These are phyloP conservation scores for Colletotrichum sojae DNA, from an alignment of 2,329 filamentous ascomycete species.

Conservation along the genomic window DNA sequence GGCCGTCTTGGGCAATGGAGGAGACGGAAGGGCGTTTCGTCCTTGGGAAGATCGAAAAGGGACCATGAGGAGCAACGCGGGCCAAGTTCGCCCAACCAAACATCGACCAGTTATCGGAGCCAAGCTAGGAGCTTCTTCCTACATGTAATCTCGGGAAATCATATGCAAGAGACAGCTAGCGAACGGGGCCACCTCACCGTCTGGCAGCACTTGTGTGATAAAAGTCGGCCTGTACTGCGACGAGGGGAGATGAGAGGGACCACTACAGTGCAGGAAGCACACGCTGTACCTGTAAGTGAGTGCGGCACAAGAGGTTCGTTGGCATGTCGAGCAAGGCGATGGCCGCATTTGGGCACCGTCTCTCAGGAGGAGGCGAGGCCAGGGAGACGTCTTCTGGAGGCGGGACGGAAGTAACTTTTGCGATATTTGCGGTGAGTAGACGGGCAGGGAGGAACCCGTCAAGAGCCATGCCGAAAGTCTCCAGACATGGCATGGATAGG, in stretches of 20 bases:
- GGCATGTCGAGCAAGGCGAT: conserved; percentile 14
- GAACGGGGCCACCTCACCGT: conserved; percentile 47
- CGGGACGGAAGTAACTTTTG: conserved; percentile 32
- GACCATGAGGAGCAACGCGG: conserved; percentile 26
- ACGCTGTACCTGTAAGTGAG: neutral
- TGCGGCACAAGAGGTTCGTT: conserved; percentile 13
- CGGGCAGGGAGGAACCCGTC: conserved; percentile 26
- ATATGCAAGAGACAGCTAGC: conserved; percentile 51
- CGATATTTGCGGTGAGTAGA: conserved; percentile 26
- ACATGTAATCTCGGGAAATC: conserved; percentile 52
- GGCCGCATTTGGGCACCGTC: conserved; percentile 36
- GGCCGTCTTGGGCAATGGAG: conserved; percentile 37
- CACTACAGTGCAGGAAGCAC: conserved; percentile 2
- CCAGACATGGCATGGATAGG: conserved; percentile 25
- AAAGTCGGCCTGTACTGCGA: conserved; percentile 12
- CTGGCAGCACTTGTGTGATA: conserved; percentile 45
- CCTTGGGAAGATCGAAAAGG: conserved; percentile 31
- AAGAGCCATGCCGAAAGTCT: conserved; percentile 29
- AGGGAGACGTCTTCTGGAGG: neutral
- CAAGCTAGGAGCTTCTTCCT: conserved; percentile 39
- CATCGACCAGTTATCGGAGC: conserved; percentile 53
- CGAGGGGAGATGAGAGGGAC: conserved; percentile 26
- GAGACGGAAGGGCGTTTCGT: conserved; percentile 32
- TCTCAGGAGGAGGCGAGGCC: neutral
- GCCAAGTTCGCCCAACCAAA: conserved; percentile 52